Base-by-base conservation (phyloP, 352 stramenopile genomes). In the Pythium volutum region DNA sequence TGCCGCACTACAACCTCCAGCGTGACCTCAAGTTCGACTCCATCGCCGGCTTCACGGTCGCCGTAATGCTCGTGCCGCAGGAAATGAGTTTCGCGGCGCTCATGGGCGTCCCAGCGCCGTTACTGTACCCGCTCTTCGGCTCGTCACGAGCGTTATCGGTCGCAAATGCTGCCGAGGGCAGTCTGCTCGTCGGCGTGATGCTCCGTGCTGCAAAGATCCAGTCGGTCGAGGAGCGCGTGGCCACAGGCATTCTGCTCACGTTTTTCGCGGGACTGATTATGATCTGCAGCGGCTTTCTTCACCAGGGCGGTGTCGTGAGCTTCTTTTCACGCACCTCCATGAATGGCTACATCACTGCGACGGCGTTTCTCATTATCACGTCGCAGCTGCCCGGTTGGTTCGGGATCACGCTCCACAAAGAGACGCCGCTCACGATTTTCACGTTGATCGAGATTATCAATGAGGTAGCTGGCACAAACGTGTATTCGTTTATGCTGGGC, bases 21-120 rank as follows among this genome's bases (percentile, higher is more conserved):
- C 75, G 76, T 29, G 79, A 91, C 48, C 64, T 92, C 38, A 87
- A 88, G 65, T 82, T 74, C 47, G 83, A 89, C 60, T 1, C 89
- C 22, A 79, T 89, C 20, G 75, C 83, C 0, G 83, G 78, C 27
- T 70, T 89, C 65, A 90, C 83, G 3, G 83, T 92, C 33, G 87
- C 86, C 16, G 78, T 98, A 25, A 97, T 98, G 89, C 72, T 96
- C 29, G 81, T 98, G 55, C 93, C 91, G 20, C 90, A 97, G 58
- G 85, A 91, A 25, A 96, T 98, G 76, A 90, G 77, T 36, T 93
- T 98, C 51, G 89, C 88, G 16, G 87, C 93, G 54, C 74, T 98
- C 12, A 96, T 96, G 82, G 76, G 75, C 26, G 82, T 91, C 15
- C 79, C 79, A 4, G 69, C 75, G 9, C 84, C 84, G 2, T 66